These are phyloP conservation scores for Cryphonectria naterciae DNA, from an alignment of 2,329 filamentous ascomycete genomes.

Conservation along the genomic window DNA sequence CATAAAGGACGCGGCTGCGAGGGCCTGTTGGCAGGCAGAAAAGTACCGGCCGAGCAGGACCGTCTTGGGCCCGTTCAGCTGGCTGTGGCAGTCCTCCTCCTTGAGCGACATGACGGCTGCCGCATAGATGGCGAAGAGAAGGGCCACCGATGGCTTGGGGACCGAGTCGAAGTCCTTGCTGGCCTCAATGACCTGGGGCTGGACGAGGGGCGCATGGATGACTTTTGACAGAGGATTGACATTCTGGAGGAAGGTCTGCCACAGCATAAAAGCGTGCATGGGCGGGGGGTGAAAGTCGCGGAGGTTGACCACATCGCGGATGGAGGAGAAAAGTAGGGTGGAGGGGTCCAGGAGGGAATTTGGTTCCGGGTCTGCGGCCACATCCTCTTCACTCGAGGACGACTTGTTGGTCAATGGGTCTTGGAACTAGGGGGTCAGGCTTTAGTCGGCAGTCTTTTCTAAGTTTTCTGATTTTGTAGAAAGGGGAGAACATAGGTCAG, in stretches of 20 bases:
- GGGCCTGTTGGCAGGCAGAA: slow-evolving; percentile 28
- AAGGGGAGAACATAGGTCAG: neutral
- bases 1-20: slow-evolving; percentile 29
- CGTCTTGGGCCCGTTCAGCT: slow-evolving; percentile 21
- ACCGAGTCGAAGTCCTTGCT: slow-evolving; percentile 29
- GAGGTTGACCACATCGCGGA: slow-evolving; percentile 18
- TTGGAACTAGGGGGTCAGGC: slow-evolving; percentile 27
- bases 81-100: slow-evolving; percentile 28
- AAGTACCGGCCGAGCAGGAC: slow-evolving; percentile 26
- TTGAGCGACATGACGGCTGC: slow-evolving; percentile 28
- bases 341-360: slow-evolving; percentile 50
- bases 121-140: slow-evolving; percentile 30
- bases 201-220: slow-evolving; percentile 52
- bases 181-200: slow-evolving; percentile 36
- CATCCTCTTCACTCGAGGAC: slow-evolving; percentile 27
- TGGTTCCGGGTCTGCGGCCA: slow-evolving; percentile 43
- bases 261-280: slow-evolving; percentile 43
- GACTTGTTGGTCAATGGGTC: slow-evolving; percentile 30
- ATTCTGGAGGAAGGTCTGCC: slow-evolving; percentile 55
- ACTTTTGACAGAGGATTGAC: slow-evolving; percentile 58
- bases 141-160: slow-evolving; percentile 23
- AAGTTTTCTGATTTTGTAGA: neutral
- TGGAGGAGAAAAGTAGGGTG: slow-evolving; percentile 34
- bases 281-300: slow-evolving; percentile 41
- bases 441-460: slow-evolving; percentile 12